Evolutionary conservation across 2,329 filamentous ascomycete genomes (phyloP).

Genomic region (Penicillium crustosum): DNA sequence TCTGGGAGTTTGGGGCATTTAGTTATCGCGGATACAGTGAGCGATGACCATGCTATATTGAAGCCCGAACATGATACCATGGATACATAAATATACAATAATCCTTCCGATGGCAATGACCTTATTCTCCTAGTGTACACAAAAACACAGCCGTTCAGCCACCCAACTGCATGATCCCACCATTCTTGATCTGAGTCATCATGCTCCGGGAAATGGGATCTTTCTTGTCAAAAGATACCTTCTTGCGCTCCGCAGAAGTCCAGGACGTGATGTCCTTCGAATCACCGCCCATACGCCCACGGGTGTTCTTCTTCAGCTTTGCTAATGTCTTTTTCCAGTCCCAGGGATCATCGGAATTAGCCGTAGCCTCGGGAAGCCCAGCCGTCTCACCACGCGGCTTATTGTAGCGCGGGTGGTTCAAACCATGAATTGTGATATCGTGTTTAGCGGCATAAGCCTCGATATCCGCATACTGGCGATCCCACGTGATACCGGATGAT

Average conservation of each 20-base stretch:
- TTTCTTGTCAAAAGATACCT: constrained; percentile 32
- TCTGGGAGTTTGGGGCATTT: constrained; percentile 48
- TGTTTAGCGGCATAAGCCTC: constrained; percentile 22
- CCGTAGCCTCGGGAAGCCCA: constrained; percentile 24
- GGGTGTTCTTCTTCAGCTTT: not conserved
- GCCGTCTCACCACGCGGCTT: constrained; percentile 16
- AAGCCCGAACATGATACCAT: not conserved
- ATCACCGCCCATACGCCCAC: constrained; percentile 39
- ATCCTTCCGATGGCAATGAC: not conserved
- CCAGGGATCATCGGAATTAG: constrained; percentile 11
- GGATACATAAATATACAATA: not conserved
- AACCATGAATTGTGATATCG: constrained; percentile 12
- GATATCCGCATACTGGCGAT: constrained; percentile 5
- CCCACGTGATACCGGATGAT: not conserved
- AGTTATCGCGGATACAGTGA: not conserved
- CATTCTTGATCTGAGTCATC: constrained; percentile 41
- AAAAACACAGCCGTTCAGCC: not conserved
- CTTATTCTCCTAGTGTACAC: not conserved
- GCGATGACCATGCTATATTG: too few relatives aligned
- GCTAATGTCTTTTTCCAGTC: not conserved
- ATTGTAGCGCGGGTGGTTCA: constrained; percentile 22
- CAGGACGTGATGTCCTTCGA: constrained; percentile 39
- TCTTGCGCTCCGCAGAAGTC: constrained; percentile 36
- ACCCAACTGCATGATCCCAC: constrained; percentile 30
- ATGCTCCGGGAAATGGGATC: constrained; percentile 39